Conservation (phyloP, 1,284 basidiomycete species). For the Neotropicomus parvogracilis region DNA sequence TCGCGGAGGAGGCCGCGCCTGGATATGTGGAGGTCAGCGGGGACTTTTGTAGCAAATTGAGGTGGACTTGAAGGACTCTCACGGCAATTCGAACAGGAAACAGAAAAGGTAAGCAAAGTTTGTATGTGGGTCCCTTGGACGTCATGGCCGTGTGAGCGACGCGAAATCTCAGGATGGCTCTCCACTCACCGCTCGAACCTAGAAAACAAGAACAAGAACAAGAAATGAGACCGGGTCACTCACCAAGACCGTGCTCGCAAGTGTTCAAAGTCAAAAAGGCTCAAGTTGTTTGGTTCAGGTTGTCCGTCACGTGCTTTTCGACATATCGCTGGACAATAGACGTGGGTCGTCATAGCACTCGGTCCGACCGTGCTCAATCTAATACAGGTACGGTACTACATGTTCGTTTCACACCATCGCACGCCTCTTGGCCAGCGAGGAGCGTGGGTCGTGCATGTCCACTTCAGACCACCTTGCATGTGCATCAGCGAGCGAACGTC, state of each 20-base stretch:
- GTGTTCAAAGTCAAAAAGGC: neutral
- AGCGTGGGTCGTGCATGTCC: conserved; percentile 33
- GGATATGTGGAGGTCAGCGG: conserved; percentile 27
- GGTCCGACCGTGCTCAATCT: no score
- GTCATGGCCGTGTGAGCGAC: conserved; percentile 29
- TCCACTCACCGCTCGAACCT: neutral
- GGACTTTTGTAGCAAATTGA: conserved; percentile 2
- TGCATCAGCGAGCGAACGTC: conserved; percentile 4
- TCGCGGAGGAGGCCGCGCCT: conserved; percentile 72
- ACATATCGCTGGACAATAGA: conserved; percentile 12
- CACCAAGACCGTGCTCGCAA: conserved; percentile 12
- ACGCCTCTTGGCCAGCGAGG: conserved; percentile 31
- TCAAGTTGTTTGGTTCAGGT: conserved; percentile 30
- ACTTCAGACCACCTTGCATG: conserved; percentile 40
- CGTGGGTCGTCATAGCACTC: conserved; percentile 2
- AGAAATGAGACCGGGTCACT: conserved; percentile 10
- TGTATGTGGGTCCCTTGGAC: conserved; percentile 37
- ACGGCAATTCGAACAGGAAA: conserved; percentile 37
- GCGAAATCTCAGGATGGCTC: conserved; percentile 2
- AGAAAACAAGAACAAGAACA: no score
- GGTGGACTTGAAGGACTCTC: conserved; percentile 34
- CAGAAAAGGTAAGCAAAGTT: conserved; percentile 36
- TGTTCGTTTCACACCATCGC: conserved; percentile 14
- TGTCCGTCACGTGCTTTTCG: conserved; percentile 32
- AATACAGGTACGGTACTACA: no score